Conservation (phyloP, 371 early-diverging fungal species). For the Mortierella sp. region DNA sequence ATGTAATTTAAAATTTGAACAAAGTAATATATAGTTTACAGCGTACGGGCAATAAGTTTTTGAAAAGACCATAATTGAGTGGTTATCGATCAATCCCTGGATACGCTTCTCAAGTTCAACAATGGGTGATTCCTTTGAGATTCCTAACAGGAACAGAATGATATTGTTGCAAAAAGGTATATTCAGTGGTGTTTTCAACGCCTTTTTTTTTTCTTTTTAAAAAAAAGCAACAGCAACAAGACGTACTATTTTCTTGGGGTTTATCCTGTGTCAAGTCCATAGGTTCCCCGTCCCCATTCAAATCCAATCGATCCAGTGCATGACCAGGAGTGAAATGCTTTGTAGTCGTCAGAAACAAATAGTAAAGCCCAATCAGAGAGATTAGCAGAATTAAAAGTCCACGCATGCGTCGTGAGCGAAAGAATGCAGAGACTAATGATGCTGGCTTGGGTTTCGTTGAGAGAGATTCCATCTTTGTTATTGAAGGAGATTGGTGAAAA, state of each 20-base stretch:
- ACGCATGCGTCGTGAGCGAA: slow-evolving; percentile 49
- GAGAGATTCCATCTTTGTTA: slow-evolving; percentile 24
- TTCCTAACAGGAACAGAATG: not conserved
- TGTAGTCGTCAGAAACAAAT: slow-evolving; percentile 26
- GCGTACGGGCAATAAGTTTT: slow-evolving; percentile 54
- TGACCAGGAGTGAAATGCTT: not conserved
- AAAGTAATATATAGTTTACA: not conserved
- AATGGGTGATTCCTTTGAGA: slow-evolving; percentile 1
- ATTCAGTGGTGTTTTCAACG: not conserved
- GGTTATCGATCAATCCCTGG: slow-evolving; percentile 36
- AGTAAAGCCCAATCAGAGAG: slow-evolving; percentile 29
- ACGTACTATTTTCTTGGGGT: not conserved
- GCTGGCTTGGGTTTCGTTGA: slow-evolving; percentile 39
- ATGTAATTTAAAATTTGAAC: not conserved
- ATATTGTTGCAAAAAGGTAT: not conserved
- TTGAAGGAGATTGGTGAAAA: not conserved
- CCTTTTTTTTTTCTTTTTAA: not conserved
- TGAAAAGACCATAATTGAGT: slow-evolving; percentile 53
- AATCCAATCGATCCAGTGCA: slow-evolving; percentile 3
- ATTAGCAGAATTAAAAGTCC: slow-evolving; percentile 19
- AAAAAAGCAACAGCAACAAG: not conserved
- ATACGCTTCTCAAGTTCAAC: slow-evolving; percentile 31
- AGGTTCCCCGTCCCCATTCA: slow-evolving; percentile 45
- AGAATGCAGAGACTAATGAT: slow-evolving; percentile 17
- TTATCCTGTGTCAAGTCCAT: slow-evolving; percentile 29